These are phyloP conservation scores for Geosmithia morbida DNA, from an alignment of 2,329 filamentous ascomycete species.

Conservation along the genomic window DNA sequence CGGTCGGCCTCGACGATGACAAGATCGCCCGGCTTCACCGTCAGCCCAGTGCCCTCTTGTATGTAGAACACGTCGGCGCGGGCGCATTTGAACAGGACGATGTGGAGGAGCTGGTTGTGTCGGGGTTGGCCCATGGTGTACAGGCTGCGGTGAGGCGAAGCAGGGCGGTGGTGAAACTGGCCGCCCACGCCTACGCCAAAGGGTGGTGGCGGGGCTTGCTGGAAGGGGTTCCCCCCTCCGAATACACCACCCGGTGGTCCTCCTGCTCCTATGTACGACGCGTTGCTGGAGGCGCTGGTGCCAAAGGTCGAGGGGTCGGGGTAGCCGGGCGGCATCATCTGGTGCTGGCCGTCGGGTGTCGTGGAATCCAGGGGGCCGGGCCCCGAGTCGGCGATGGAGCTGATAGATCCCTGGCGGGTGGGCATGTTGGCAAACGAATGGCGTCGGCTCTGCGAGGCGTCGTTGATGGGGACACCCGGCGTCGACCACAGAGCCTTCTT, in stretches of 20 bases:
- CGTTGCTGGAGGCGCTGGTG: not conserved
- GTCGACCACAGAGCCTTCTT: conserved; percentile 61
- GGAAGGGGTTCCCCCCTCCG: conserved; percentile 19
- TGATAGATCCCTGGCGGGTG: conserved; percentile 48
- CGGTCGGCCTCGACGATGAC: conserved; percentile 97
- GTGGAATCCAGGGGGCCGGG: conserved; percentile 30
- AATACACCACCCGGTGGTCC: not conserved
- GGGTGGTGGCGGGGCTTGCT: conserved; percentile 28
- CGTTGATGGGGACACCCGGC: conserved; percentile 48
- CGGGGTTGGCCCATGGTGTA: conserved; percentile 47
- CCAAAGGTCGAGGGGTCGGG: not conserved
- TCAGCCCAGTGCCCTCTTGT: conserved; percentile 84
- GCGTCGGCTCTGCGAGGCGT: conserved; percentile 58
- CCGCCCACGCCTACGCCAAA: not conserved
- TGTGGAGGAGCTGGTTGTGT: conserved; percentile 60
- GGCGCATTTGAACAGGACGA: conserved; percentile 94
- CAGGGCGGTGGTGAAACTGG: conserved; percentile 25
- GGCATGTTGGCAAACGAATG: conserved; percentile 66
- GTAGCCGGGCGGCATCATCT: not conserved
- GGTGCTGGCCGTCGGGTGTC: conserved; percentile 22
- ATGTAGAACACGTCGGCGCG: conserved; percentile 95
- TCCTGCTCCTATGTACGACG: too few species aligned
- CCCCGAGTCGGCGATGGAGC: conserved; percentile 43
- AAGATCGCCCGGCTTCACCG: conserved; percentile 79
- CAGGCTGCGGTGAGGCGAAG: conserved; percentile 47